Evolutionary conservation across 495 filamentous ascomycete species (phyloP).

Genomic region (Penicillium ucsense): DNA sequence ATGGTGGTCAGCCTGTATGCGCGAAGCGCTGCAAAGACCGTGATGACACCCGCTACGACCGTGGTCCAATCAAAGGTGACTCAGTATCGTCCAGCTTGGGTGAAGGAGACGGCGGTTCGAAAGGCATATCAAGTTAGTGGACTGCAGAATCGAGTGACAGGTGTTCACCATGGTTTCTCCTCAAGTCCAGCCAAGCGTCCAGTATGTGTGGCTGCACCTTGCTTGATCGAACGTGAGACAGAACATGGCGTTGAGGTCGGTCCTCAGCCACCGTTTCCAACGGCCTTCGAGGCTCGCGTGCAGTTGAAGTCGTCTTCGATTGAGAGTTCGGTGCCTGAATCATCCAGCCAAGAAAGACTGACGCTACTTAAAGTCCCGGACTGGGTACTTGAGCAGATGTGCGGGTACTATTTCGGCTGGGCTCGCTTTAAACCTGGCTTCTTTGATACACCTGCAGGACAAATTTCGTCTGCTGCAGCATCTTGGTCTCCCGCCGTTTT

Average conservation of each 20-base stretch:
- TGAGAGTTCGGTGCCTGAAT: too few species aligned
- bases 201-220: conserved; percentile 8
- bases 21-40: conserved; percentile 34
- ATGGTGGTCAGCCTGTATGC: conserved; percentile 47
- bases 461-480: background rate
- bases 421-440: conserved; percentile 23
- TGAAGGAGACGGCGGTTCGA: conserved; percentile 30
- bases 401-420: conserved; percentile 58
- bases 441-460: too few species aligned
- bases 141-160: conserved; percentile 23
- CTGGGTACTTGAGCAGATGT: conserved; percentile 38
- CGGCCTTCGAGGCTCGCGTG: conserved; percentile 37
- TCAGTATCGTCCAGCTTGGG: conserved; percentile 26
- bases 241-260: conserved; percentile 33
- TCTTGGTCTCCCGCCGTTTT: conserved; percentile 48
- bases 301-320: conserved; percentile 1
- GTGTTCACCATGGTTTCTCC: conserved; percentile 13
- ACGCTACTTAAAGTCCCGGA: conserved; percentile 31
- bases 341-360: background rate
- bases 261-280: conserved; percentile 47
- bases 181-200: conserved; percentile 5
- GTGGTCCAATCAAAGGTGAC: conserved; percentile 29
- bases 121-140: conserved; percentile 33
- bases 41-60: conserved; percentile 37
- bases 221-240: conserved; percentile 1